These are phyloP conservation scores for Nakazawaea holstii DNA, from an alignment of 805 yeast species.

Conservation along the genomic window DNA sequence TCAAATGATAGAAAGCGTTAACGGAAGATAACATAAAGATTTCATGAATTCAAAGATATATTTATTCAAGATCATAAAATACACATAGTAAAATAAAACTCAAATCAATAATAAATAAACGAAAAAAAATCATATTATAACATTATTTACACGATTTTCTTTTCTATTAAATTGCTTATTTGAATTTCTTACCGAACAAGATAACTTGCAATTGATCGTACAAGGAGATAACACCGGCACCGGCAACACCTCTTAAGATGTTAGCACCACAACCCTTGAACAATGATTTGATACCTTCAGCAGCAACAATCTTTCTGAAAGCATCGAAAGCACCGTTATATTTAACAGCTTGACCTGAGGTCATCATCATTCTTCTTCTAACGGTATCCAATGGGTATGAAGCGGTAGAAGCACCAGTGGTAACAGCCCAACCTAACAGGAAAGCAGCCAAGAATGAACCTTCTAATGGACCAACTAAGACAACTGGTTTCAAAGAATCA, in stretches of 20 bases:
- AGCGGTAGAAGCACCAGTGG: slow-evolving; percentile 98
- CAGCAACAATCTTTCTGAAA: slow-evolving; percentile 86
- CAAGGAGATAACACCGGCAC: slow-evolving; percentile 98
- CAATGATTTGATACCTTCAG: slow-evolving; percentile 89
- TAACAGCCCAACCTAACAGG: slow-evolving; percentile 95
- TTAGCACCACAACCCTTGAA: slow-evolving; percentile 99
- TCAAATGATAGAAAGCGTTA: too few relatives aligned
- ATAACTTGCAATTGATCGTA: slow-evolving; percentile 95
- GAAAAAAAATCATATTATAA: neutral
- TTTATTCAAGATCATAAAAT: neutral
- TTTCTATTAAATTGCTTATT: slow-evolving; percentile 21
- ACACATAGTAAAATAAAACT: neutral
- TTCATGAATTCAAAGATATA: too few relatives aligned
- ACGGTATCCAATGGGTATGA: slow-evolving; percentile 99
- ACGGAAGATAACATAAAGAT: too few relatives aligned
- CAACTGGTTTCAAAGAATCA: slow-evolving; percentile 94
- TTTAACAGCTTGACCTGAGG: slow-evolving; percentile 98
- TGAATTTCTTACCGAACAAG: slow-evolving; percentile 93
- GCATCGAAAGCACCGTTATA: slow-evolving; percentile 94
- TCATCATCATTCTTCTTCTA: slow-evolving; percentile 99
- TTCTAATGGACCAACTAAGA: slow-evolving; percentile 90
- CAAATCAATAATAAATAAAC: neutral
- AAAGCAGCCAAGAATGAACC: slow-evolving; percentile 93
- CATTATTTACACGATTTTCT: neutral
- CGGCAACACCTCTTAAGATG: slow-evolving; percentile 99